phyloP scores from a whole-genome alignment of 495 filamentous ascomycete species.

The Chaetomium cochliodes region DNA sequence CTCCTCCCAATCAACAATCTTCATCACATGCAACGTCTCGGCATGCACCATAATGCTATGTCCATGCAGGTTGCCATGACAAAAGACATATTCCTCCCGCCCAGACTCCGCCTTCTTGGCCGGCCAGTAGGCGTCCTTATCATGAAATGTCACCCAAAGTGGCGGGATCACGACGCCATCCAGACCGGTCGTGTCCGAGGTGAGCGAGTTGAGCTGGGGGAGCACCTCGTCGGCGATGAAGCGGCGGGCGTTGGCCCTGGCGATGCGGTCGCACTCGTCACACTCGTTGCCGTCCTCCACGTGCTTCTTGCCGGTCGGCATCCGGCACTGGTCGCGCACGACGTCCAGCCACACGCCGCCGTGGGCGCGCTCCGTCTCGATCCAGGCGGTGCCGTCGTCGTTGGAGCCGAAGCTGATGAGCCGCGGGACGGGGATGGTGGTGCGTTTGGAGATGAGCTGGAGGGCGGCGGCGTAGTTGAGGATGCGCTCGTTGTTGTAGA shows the following conservation, averaged over 20 bases:
- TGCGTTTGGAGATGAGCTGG: neutral
- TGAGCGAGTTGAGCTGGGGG: conserved; percentile 1
- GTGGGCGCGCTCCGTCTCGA: conserved; percentile 3
- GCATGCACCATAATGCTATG: conserved; percentile 9
- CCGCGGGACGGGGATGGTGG: conserved; percentile 1
- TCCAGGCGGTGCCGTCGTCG: neutral
- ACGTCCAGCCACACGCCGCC: neutral
- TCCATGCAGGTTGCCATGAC: conserved; percentile 1
- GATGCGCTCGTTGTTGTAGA: neutral
- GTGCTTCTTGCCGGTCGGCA: neutral
- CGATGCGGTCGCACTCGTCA: conserved; percentile 6
- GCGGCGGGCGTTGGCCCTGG: neutral
- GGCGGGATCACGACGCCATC: neutral
- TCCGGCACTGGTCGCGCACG: neutral
- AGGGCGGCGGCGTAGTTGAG: conserved; percentile 1
- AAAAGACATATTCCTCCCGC: neutral
- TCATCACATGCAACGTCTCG: conserved; percentile 6
- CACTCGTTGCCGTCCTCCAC: neutral
- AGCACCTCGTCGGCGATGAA: neutral
- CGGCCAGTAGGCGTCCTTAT: neutral
- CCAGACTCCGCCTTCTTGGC: neutral
- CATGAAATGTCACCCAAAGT: neutral
- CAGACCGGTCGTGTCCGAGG: neutral
- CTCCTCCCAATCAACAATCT: conserved; percentile 8
- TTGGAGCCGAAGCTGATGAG: neutral